Conservation (phyloP, 805 yeast genomes). For the Isabelozyma pseudorhagii region DNA sequence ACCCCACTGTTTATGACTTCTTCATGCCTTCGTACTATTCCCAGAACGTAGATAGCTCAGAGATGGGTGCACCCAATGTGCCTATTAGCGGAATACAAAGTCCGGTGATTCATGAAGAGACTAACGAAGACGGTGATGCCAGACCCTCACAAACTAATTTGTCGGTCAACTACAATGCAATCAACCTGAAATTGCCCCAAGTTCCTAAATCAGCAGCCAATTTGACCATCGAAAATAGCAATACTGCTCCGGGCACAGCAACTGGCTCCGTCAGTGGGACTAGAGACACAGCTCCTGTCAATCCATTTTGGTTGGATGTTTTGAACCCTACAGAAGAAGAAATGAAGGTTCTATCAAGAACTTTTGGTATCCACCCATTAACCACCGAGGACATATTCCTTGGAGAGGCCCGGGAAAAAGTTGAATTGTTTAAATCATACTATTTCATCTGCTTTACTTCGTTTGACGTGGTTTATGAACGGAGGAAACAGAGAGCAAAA, state of each 20-base stretch:
- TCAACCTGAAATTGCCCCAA: not conserved
- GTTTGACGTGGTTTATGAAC: slow-evolving; percentile 67
- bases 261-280: slow-evolving; percentile 6
- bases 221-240: not conserved
- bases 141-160: not conserved
- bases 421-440: slow-evolving; percentile 85
- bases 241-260: slow-evolving; percentile 6
- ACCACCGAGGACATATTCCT: slow-evolving; percentile 93
- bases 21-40: slow-evolving; percentile 23
- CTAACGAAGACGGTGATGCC: not conserved
- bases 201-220: not conserved
- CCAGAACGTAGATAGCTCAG: not conserved
- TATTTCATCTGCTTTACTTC: slow-evolving; percentile 82
- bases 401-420: slow-evolving; percentile 94
- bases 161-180: not conserved
- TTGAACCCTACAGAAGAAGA: slow-evolving; percentile 94
- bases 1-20: slow-evolving; percentile 14
- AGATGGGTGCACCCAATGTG: not conserved
- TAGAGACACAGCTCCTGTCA: slow-evolving; percentile 3
- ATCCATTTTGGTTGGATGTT: slow-evolving; percentile 82
- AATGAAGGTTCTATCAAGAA: slow-evolving; percentile 84
- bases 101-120: not conserved
- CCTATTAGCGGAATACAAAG: too few relatives aligned
- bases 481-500: slow-evolving; percentile 49
- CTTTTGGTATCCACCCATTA: slow-evolving; percentile 93